Percentiles rank a stretch among this genome's conserved stretches.
These are phyloP conservation scores for Peronospora belbahrii DNA, from an alignment of 352 stramenopile genomes.

Conservation along the genomic window DNA sequence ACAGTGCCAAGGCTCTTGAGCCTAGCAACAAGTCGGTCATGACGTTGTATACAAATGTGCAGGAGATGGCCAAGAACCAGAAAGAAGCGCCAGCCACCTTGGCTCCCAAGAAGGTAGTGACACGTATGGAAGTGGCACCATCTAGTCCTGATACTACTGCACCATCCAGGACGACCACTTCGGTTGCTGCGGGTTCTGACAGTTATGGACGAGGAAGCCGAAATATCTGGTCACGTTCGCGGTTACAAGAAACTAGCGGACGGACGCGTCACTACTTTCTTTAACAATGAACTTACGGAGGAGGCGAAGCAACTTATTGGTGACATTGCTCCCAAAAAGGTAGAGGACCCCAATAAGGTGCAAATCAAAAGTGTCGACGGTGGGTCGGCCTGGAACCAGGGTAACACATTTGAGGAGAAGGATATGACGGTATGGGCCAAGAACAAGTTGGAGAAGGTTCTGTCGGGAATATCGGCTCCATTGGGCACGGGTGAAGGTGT, in stretches of 20 bases:
- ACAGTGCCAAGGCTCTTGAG: slow-evolving; percentile 55
- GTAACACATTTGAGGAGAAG: slow-evolving; percentile 91
- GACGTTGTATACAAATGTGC: slow-evolving; percentile 52
- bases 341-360: slow-evolving; percentile 58
- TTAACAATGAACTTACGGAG: slow-evolving; percentile 97
- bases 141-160: slow-evolving; percentile 3
- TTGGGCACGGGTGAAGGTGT: slow-evolving; percentile 30
- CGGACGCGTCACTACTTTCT: slow-evolving; percentile 97
- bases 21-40: slow-evolving; percentile 63
- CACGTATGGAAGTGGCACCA: slow-evolving; percentile 39
- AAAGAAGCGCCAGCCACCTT: slow-evolving; percentile 29
- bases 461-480: slow-evolving; percentile 35
- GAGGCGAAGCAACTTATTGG: slow-evolving; percentile 96
- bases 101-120: slow-evolving; percentile 45
- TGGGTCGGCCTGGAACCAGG: slow-evolving; percentile 89
- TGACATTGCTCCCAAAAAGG: slow-evolving; percentile 90
- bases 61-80: slow-evolving; percentile 54
- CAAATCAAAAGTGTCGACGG: slow-evolving; percentile 81
- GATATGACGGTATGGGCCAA: slow-evolving; percentile 87
- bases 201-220: slow-evolving; percentile 53
- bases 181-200: slow-evolving; percentile 6
- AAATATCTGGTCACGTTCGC: slow-evolving; percentile 58
- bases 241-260: slow-evolving; percentile 96
- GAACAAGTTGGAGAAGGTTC: slow-evolving; percentile 53
- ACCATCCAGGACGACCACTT: slow-evolving; percentile 1